Conservation (phyloP, 345 rosid genomes). For the Citrus australasica region DNA sequence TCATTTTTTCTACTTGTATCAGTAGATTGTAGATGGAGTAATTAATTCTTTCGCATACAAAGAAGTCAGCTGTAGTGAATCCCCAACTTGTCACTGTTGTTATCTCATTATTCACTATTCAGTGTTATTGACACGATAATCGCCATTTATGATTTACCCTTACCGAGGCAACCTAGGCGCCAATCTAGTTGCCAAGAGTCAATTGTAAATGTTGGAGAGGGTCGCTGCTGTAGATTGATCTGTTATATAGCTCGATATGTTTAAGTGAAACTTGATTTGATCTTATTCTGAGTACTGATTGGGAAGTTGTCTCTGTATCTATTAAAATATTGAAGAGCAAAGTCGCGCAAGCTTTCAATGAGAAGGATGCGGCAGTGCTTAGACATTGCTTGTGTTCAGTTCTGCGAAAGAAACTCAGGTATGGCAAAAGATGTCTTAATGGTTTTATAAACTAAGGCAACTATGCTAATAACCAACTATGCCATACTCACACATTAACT, state of each 20-base stretch:
- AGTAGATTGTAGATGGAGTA: background rate
- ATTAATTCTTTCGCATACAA: conserved; percentile 8
- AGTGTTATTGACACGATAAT: background rate
- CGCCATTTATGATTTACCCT: background rate
- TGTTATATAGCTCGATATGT: background rate
- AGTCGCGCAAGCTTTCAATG: background rate
- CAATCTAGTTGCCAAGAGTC: background rate
- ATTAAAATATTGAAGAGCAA: too few relatives aligned
- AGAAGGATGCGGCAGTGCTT: background rate
- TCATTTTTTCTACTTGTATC: background rate
- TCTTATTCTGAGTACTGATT: background rate
- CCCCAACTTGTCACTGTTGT: background rate
- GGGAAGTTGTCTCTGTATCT: background rate
- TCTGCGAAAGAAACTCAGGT: background rate
- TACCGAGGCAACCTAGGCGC: background rate
- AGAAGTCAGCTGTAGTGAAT: background rate
- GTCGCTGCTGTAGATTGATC: background rate
- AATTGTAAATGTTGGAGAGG: background rate
- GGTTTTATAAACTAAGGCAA: too few relatives aligned
- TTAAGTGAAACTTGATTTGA: background rate
- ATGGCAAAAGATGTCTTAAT: too few relatives aligned
- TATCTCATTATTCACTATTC: background rate
- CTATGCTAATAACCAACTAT: too few relatives aligned
- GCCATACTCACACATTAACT: background rate
- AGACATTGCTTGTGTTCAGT: too few relatives aligned